phyloP scores from a whole-genome alignment of 805 yeast genomes.

The Nakazawaea laoshanensis region DNA sequence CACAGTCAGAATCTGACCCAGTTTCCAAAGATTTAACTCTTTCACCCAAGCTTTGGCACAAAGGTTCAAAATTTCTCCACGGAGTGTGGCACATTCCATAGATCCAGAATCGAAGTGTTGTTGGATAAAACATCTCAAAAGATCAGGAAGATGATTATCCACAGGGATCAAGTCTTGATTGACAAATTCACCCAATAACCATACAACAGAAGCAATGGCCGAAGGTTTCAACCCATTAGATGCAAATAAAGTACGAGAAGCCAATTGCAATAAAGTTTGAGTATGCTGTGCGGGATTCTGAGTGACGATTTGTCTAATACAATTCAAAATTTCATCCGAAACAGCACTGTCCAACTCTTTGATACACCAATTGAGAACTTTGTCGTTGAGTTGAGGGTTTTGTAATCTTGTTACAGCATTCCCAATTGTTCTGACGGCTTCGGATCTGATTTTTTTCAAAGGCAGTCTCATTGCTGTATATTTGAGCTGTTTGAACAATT shows the following conservation, averaged over 20 bases:
- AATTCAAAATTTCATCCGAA: slow-evolving; percentile 60
- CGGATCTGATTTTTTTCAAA: slow-evolving; percentile 18
- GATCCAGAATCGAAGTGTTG: slow-evolving; percentile 27
- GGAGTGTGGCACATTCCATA: slow-evolving; percentile 27
- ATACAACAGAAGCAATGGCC: slow-evolving; percentile 78
- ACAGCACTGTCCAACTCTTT: slow-evolving; percentile 23
- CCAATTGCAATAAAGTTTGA: slow-evolving; percentile 44
- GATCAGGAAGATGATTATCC: slow-evolving; percentile 60
- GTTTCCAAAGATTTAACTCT: slow-evolving; percentile 35
- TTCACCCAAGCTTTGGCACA: slow-evolving; percentile 65
- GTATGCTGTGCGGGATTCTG: slow-evolving; percentile 45
- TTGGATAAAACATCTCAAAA: slow-evolving; percentile 46
- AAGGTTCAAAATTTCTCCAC: slow-evolving; percentile 62
- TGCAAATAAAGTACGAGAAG: slow-evolving; percentile 17
- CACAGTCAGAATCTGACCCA: slow-evolving; percentile 10
- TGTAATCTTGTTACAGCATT: slow-evolving; percentile 16
- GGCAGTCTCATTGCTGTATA: slow-evolving; percentile 28
- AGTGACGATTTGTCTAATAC: slow-evolving; percentile 66
- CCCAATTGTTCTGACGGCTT: slow-evolving; percentile 48
- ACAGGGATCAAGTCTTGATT: slow-evolving; percentile 13
- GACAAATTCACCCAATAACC: slow-evolving; percentile 86
- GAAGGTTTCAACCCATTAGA: slow-evolving; percentile 7
- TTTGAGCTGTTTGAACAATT: slow-evolving; percentile 54
- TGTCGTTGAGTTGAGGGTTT: slow-evolving; percentile 36
- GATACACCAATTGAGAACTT: slow-evolving; percentile 58